Conservation (phyloP, 805 yeast genomes). For the Yarrowia porcina region DNA sequence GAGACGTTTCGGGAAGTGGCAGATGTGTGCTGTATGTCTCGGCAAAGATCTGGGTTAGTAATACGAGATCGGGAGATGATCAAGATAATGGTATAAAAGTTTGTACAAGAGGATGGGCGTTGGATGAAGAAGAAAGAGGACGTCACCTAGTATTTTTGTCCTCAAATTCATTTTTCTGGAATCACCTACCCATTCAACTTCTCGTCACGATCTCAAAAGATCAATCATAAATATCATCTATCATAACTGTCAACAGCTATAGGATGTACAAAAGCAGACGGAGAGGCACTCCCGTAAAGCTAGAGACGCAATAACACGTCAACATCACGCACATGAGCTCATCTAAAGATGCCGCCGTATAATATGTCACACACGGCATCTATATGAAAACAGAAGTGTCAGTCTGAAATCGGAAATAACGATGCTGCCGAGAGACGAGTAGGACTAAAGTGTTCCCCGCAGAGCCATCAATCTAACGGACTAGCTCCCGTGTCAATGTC, state of each 20-base stretch:
- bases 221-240: not conserved
- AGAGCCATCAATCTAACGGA: too few species aligned
- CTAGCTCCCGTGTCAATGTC: too few species aligned
- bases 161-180: too few species aligned
- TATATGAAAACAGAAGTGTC: not conserved
- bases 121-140: not conserved
- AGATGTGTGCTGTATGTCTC: not conserved
- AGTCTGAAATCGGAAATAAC: not conserved
- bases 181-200: too few species aligned
- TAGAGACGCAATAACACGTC: not conserved
- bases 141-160: too few species aligned
- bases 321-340: not conserved
- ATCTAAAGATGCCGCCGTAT: not conserved
- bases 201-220: too few species aligned
- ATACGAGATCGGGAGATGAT: not conserved
- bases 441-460: too few species aligned
- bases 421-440: too few species aligned
- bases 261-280: not conserved
- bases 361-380: not conserved
- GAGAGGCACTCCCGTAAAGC: not conserved
- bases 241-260: not conserved
- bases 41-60: not conserved
- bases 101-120: too few species aligned
- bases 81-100: too few species aligned
- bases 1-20: not conserved